Base-by-base conservation (phyloP, 202 grass and related monocot genomes). In the Brachypodium distachyon region DNA sequence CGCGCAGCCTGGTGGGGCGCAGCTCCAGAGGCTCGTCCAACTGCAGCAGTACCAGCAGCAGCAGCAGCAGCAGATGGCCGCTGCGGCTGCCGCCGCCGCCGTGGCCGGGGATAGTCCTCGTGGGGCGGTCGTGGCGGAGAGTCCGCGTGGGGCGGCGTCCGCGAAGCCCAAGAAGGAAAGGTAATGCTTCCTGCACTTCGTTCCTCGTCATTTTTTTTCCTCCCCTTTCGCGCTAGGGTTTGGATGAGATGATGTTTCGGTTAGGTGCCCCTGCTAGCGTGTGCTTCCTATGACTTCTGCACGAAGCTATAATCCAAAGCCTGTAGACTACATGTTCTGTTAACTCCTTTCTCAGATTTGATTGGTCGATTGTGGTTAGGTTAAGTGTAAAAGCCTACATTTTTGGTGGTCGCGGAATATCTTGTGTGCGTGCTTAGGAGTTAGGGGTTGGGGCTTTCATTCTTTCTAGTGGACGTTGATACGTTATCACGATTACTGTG, bases 111-210 rank as follows among this genome's bases (percentile, higher is more conserved):
- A 79, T 73, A 80, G 74, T 10, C 89, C 80, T 22, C 87, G 83
- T 31, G 71, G 47, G 0, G 39, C 57, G 42, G 54, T n/a, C n/a
- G n/a, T 77, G 71, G 14, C 71, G 41, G 86, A 79, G 81, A 80
- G 74, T 25, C 89, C 82, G 28, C 87, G 83, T 46, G 71, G 71
- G 11, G 46, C 81, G 70, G 31, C 63, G 10, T 5, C 70, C 4
- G 31, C 86, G 2, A 33, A 14, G 32, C 41, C 86, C 11, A 84
- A 88, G 81, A 96, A 96, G 72, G 90, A 96, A 76, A 93, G 90
- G 93, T 96, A 57, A 72, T 54, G 62, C 56, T 49, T 75, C 12
- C 31, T 22, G 9, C 76, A 53, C 80, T 68, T 63, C 26, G 64
- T 10, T 75, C 17, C 37, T 34, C 4, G n/a, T 69, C 43, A 8